Conservation (phyloP, 2,329 filamentous ascomycete species). For the Penicillium griseofulvum region DNA sequence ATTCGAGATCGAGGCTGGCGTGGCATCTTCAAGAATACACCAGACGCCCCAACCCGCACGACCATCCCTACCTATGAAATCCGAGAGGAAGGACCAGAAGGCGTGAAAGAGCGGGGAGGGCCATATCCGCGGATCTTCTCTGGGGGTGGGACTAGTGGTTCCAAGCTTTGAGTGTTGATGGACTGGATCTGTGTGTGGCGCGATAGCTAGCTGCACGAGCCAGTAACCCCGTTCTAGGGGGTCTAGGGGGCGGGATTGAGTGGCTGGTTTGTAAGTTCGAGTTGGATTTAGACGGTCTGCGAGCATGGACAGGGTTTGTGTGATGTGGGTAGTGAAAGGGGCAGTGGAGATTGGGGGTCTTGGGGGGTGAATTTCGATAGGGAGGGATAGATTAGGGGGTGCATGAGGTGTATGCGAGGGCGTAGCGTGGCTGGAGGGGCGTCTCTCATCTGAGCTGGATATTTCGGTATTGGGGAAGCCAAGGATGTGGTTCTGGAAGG, state of each 20-base stretch:
- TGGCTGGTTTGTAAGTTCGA: constrained; percentile 54
- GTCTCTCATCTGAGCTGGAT: neutral
- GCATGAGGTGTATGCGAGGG: too few relatives aligned
- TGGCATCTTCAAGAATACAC: constrained; percentile 34
- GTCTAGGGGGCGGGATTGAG: constrained; percentile 51
- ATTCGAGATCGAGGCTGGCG: neutral
- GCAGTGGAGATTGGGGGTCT: constrained; percentile 51
- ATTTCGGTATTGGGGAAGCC: neutral
- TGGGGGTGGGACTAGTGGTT: neutral
- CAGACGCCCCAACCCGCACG: constrained; percentile 48
- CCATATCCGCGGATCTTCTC: constrained; percentile 27
- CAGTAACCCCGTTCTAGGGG: constrained; percentile 75
- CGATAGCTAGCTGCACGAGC: constrained; percentile 62
- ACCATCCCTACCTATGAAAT: constrained; percentile 38
- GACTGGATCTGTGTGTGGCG: neutral
- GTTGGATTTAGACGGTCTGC: constrained; percentile 52
- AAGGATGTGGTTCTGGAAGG: neutral
- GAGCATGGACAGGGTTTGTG: constrained; percentile 54
- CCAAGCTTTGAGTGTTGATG: constrained; percentile 34
- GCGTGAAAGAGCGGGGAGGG: constrained; percentile 31
- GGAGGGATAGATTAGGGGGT: constrained; percentile 19
- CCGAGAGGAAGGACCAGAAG: constrained; percentile 44
- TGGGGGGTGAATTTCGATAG: constrained; percentile 51
- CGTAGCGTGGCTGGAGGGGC: neutral
- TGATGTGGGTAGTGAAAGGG: constrained; percentile 55